A percentile compares a stretch with the other conserved stretches of the same genome.
Conservation (phyloP, 2,329 filamentous ascomycete genomes). For the Claviceps spartinae region DNA sequence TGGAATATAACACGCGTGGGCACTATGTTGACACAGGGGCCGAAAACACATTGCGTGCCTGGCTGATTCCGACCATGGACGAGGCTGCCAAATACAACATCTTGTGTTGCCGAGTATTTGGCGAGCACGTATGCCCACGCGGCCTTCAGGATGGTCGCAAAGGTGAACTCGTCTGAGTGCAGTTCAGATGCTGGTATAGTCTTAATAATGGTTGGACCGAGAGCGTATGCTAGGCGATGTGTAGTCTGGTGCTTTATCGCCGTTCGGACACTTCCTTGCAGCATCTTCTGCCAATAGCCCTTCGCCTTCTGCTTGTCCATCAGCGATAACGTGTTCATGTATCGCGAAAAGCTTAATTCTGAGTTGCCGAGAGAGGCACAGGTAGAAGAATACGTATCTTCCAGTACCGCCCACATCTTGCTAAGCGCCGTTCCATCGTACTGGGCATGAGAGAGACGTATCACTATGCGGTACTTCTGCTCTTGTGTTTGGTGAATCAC, state of each 20-base stretch:
- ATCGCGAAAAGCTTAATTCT: not conserved
- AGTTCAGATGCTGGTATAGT: not conserved
- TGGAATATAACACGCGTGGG: not conserved
- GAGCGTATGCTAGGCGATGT: not conserved
- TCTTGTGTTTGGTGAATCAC: not conserved
- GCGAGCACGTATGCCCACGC: slow-evolving; percentile 2
- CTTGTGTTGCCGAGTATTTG: not conserved
- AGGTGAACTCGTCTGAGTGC: not conserved
- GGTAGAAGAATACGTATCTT: not conserved
- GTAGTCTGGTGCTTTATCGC: slow-evolving; percentile 1
- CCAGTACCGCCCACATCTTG: slow-evolving; percentile 1
- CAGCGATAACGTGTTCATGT: not conserved
- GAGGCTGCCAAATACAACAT: slow-evolving; percentile 3
- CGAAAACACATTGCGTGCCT: slow-evolving; percentile 1
- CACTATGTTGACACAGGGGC: slow-evolving; percentile 1
- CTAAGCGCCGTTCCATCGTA: slow-evolving; percentile 2
- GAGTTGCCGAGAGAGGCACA: not conserved
- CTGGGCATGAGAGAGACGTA: slow-evolving; percentile 3
- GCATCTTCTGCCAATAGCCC: not conserved
- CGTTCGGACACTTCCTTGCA: slow-evolving; percentile 1
- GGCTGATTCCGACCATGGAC: slow-evolving; percentile 3
- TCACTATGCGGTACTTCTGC: not conserved
- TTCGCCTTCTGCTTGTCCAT: not conserved
- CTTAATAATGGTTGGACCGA: not conserved
- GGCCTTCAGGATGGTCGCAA: not conserved